Evolutionary conservation across 2,329 filamentous ascomycete species (phyloP).

Genomic region (Penicillium glabrum): DNA sequence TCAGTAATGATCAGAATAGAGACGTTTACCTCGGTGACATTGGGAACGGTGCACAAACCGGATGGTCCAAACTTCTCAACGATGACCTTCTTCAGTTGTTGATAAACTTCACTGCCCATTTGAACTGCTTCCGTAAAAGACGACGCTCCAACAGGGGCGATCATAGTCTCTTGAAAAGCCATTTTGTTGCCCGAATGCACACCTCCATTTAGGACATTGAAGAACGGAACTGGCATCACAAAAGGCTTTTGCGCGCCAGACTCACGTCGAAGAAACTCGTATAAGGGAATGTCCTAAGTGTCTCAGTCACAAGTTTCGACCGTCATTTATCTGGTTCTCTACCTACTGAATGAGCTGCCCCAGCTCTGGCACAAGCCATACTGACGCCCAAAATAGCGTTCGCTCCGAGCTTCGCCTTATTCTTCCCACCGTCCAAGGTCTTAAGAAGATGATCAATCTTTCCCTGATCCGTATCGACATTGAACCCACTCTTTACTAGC

Average conservation of each 20-base stretch:
- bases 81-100: neutral
- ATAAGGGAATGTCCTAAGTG: neutral
- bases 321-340: neutral
- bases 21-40: too few relatives aligned
- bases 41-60: neutral
- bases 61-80: neutral
- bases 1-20: neutral
- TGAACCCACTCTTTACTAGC: too few relatives aligned
- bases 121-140: neutral
- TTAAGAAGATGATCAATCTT: neutral
- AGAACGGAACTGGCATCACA: slow-evolving; percentile 58
- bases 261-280: neutral
- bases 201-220: slow-evolving; percentile 59
- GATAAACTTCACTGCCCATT: neutral
- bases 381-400: neutral
- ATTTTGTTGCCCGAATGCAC: slow-evolving; percentile 42
- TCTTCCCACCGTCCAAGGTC: neutral
- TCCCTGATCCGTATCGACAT: too few relatives aligned
- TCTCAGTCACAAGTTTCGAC: neutral
- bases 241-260: neutral
- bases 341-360: neutral
- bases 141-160: neutral
- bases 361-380: neutral
- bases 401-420: neutral
- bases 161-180: neutral